Percentiles rank a stretch among this genome's conserved stretches.
These are phyloP conservation scores for Phoenix dactylifera DNA, from an alignment of 176 grass and related monocot genomes.

Conservation along the genomic window DNA sequence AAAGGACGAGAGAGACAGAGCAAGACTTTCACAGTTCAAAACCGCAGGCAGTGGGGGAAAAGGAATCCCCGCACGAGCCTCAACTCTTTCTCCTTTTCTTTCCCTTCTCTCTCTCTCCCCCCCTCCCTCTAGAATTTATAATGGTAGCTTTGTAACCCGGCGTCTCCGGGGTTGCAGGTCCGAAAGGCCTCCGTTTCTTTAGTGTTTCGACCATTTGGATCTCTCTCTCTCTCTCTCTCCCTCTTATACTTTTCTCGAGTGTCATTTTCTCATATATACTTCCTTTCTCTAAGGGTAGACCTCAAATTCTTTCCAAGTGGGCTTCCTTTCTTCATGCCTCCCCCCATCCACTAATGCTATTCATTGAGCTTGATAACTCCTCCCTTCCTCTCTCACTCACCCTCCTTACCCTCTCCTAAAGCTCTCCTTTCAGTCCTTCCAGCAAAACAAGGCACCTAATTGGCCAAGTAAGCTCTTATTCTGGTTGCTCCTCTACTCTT, in stretches of 20 bases:
- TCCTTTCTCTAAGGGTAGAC: slow-evolving; percentile 8
- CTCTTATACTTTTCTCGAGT: slow-evolving; percentile 23
- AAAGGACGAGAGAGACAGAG: slow-evolving; percentile 20
- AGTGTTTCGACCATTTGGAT: slow-evolving; percentile 25
- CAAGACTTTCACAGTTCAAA: slow-evolving; percentile 23
- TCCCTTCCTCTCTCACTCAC: background rate
- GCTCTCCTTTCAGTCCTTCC: background rate
- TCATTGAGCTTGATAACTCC: background rate
- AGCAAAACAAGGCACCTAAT: slow-evolving; percentile 50
- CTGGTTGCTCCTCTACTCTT: slow-evolving; percentile 15
- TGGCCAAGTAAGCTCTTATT: slow-evolving; percentile 37
- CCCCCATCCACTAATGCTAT: background rate
- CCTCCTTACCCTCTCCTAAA: slow-evolving; percentile 35
- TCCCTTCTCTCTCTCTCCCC: slow-evolving; percentile 1
- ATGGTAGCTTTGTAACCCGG: no score
- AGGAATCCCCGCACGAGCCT: slow-evolving; percentile 76
- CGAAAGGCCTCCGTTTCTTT: background rate
- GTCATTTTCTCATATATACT: slow-evolving; percentile 73
- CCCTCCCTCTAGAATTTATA: background rate
- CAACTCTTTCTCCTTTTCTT: slow-evolving; percentile 17
- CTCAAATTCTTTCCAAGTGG: background rate
- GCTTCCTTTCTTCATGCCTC: slow-evolving; percentile 9
- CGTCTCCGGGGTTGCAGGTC: no score
- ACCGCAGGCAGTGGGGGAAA: slow-evolving; percentile 53
- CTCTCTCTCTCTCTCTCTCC: slow-evolving; percentile 32